A percentile compares a stretch with the other conserved stretches of the same genome.
These are phyloP conservation scores for Fagopyrum esculentum DNA, from an alignment of 148 eudicot species.

Conservation along the genomic window DNA sequence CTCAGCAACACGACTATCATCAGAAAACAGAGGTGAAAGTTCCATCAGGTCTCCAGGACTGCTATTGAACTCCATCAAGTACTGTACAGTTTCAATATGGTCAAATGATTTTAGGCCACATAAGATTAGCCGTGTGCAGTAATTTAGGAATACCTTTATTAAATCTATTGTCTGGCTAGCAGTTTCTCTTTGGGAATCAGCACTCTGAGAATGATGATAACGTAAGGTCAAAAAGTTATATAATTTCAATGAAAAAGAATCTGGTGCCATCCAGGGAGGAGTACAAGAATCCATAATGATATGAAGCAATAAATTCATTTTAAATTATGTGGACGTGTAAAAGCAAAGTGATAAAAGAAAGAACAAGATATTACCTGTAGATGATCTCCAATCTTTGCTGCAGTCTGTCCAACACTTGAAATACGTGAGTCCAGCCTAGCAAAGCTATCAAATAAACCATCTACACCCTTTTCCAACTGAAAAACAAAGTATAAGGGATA, in stretches of 20 bases:
- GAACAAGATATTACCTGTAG: constrained; percentile 53
- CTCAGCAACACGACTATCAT: constrained; percentile 98
- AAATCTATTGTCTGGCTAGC: constrained; percentile 95
- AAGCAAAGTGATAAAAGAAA: neutral
- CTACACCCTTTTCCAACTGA: constrained; percentile 97
- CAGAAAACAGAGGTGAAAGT: constrained; percentile 93
- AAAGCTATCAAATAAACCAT: constrained; percentile 95
- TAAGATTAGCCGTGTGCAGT: constrained; percentile 14
- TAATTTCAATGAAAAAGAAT: neutral
- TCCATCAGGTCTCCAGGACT: constrained; percentile 99
- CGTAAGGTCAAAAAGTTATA: neutral
- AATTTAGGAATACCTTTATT: constrained; percentile 56
- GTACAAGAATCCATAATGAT: neutral
- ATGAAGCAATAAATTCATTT: neutral
- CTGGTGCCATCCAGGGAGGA: neutral
- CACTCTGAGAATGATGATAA: constrained; percentile 55
- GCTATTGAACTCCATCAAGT: constrained; percentile 98
- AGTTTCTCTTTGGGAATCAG: constrained; percentile 96
- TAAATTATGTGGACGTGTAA: neutral
- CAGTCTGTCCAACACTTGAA: constrained; percentile 98
- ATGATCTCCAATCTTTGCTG: constrained; percentile 99
- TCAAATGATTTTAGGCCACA: constrained; percentile 13
- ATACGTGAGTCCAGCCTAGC: constrained; percentile 97
- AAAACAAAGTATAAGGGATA: constrained; percentile 14
- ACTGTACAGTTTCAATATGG: constrained; percentile 43